Conservation (phyloP, 331 rosid genomes). For the Phaseolus coccineus region DNA sequence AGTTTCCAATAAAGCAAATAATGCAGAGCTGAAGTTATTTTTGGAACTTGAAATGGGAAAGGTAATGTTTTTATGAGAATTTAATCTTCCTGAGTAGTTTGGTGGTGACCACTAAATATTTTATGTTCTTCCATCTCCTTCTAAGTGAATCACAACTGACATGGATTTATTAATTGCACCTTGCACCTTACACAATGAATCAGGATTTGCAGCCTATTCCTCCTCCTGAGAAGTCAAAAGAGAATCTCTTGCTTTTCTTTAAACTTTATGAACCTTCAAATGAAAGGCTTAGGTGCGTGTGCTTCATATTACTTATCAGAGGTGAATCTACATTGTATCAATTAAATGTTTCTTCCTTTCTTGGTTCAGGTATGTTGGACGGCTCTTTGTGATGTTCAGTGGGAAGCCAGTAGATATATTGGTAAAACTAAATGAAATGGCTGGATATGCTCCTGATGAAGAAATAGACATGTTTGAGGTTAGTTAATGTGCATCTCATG, state of each 20-base stretch:
- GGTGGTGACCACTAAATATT: not conserved
- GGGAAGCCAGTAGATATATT: constrained; percentile 75
- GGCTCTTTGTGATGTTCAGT: constrained; percentile 66
- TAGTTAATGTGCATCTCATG: constrained; percentile 38
- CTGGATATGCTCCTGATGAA: constrained; percentile 76
- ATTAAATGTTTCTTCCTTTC: constrained; percentile 15
- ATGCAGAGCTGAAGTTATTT: constrained; percentile 75
- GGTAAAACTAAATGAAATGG: constrained; percentile 71
- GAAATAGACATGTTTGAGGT: constrained; percentile 86
- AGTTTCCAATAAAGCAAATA: constrained; percentile 32
- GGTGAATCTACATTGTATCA: not conserved
- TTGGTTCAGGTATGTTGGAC: constrained; percentile 73
- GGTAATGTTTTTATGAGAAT: constrained; percentile 56
- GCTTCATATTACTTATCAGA: constrained; percentile 23
- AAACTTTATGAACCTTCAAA: constrained; percentile 78
- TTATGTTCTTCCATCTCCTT: not conserved
- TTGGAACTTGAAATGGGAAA: constrained; percentile 75
- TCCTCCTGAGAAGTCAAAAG: constrained; percentile 72
- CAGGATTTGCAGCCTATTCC: constrained; percentile 73
- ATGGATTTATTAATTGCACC: constrained; percentile 25
- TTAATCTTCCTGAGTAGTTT: constrained; percentile 36
- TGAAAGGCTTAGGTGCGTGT: constrained; percentile 69
- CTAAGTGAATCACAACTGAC: constrained; percentile 24
- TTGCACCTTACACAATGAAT: constrained; percentile 36
- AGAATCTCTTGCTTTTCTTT: constrained; percentile 78